phyloP scores from a whole-genome alignment of 257 asterid genomes.

The Forsythia viridissima region DNA sequence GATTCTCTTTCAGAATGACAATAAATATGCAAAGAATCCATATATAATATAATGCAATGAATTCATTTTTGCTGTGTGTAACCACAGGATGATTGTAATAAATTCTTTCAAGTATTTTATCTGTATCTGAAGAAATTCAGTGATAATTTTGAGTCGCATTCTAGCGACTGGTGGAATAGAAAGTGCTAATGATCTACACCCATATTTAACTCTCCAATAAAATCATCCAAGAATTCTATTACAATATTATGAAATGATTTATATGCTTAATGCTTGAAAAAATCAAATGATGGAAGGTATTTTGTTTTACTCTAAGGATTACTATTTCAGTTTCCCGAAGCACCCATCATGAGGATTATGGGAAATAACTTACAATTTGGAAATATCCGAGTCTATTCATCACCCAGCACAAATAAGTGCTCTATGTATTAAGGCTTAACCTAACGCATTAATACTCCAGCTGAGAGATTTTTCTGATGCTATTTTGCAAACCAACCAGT shows the following conservation, averaged over 20 bases:
- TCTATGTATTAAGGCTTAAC: background rate
- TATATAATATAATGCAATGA: background rate
- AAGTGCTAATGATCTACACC: slow-evolving; percentile 1
- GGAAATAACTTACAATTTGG: background rate
- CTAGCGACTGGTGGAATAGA: background rate
- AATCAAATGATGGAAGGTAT: background rate
- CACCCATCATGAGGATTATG: background rate
- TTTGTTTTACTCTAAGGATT: background rate
- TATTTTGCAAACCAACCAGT: background rate
- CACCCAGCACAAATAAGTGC: background rate
- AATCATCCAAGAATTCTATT: background rate
- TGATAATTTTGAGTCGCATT: background rate
- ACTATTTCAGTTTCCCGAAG: background rate
- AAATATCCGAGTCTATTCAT: background rate
- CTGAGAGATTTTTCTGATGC: background rate
- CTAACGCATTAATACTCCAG: background rate
- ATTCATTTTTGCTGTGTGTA: background rate
- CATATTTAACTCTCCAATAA: background rate
- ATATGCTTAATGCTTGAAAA: background rate
- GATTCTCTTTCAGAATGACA: background rate
- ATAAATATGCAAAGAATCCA: too few relatives aligned
- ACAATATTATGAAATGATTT: background rate
- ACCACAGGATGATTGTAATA: background rate
- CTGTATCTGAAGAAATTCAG: background rate
- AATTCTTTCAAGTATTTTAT: background rate